Conservation (phyloP, 1,284 basidiomycete species). For the Cryptococcus deneoformans region DNA sequence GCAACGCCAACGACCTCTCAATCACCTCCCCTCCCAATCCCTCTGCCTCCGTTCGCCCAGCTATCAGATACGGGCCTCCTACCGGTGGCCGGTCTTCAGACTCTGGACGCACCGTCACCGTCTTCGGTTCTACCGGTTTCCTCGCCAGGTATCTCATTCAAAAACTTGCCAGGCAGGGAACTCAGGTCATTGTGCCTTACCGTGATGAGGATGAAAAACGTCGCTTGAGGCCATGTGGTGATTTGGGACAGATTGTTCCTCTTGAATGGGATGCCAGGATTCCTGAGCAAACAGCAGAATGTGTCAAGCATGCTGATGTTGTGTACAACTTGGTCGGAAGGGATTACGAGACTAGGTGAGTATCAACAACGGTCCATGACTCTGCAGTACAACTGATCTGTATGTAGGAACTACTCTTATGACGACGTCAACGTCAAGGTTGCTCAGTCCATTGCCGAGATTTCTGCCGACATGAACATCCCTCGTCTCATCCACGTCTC, state of each 20-base stretch:
- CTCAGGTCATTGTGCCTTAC: conserved; percentile 94
- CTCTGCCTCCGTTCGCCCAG: conserved; percentile 54
- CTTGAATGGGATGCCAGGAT: conserved; percentile 95
- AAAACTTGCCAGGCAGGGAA: conserved; percentile 86
- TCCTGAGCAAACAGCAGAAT: conserved; percentile 88
- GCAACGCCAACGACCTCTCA: conserved; percentile 42
- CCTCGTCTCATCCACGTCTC: conserved; percentile 91
- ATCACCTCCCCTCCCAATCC: conserved; percentile 22
- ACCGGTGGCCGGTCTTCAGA: conserved; percentile 81
- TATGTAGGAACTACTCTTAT: conserved; percentile 74
- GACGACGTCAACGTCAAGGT: conserved; percentile 55
- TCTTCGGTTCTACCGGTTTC: conserved; percentile 96
- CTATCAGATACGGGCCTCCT: conserved; percentile 64
- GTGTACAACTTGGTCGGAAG: conserved; percentile 93
- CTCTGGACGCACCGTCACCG: conserved; percentile 87
- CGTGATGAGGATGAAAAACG: conserved; percentile 94
- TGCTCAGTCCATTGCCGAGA: conserved; percentile 73
- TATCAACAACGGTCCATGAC: background rate
- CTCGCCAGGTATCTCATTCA: conserved; percentile 91
- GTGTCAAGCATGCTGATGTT: conserved; percentile 90
- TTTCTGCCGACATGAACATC: conserved; percentile 74
- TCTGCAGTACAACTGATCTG: background rate
- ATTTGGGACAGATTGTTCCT: conserved; percentile 93
- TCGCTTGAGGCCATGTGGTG: conserved; percentile 87
- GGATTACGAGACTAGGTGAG: conserved; percentile 87